Evolutionary conservation across 371 early-diverging fungal genomes (phyloP).

Genomic region (Mucor irregularis): DNA sequence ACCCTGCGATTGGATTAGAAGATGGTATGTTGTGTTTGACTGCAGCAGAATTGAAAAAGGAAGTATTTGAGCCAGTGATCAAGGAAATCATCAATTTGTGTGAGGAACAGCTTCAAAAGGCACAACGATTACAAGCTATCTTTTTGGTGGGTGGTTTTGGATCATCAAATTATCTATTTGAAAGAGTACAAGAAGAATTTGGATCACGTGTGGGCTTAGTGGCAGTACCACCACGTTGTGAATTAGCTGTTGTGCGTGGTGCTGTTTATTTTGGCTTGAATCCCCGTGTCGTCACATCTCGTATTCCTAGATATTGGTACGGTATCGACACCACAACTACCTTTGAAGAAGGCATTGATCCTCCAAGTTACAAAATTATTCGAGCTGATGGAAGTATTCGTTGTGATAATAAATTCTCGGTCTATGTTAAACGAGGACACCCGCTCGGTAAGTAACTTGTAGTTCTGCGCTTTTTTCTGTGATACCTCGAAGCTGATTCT

Average conservation of each 20-base stretch:
- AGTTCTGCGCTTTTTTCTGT: background rate
- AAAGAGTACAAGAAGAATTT: constrained; percentile 49
- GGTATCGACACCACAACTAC: constrained; percentile 62
- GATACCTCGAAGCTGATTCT: too few species aligned
- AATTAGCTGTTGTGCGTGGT: constrained; percentile 52
- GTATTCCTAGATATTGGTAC: constrained; percentile 65
- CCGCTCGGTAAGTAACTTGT: constrained; percentile 32
- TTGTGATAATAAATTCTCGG: constrained; percentile 51
- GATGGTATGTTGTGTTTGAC: constrained; percentile 59
- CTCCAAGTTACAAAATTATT: constrained; percentile 48
- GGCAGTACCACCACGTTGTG: constrained; percentile 55
- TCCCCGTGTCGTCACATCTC: constrained; percentile 52
- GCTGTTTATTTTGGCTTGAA: constrained; percentile 62
- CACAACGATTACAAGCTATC: constrained; percentile 46
- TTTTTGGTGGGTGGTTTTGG: constrained; percentile 67
- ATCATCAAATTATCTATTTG: constrained; percentile 59
- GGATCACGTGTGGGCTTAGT: constrained; percentile 41
- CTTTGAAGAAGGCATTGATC: constrained; percentile 56
- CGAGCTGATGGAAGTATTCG: constrained; percentile 52
- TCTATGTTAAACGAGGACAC: constrained; percentile 47
- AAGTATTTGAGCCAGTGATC: constrained; percentile 55
- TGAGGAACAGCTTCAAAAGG: constrained; percentile 51
- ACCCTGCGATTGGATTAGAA: constrained; percentile 49
- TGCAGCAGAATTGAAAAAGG: constrained; percentile 53
- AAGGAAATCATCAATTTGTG: constrained; percentile 46